These are phyloP conservation scores for Diplocarpon mali DNA, from an alignment of 2,329 filamentous ascomycete species.

Conservation along the genomic window DNA sequence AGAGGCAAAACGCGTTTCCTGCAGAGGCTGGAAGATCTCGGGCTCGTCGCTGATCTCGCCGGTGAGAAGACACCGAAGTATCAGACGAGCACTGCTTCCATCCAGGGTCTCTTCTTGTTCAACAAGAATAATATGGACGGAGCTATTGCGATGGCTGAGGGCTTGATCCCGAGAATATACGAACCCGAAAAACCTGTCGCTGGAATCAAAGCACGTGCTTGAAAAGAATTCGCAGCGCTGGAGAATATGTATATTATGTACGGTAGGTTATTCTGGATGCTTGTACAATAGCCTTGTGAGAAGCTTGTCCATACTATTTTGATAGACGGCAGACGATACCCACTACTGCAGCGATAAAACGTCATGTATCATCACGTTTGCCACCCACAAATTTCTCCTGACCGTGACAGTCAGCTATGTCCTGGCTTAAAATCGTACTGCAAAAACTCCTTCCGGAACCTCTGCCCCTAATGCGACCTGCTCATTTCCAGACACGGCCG, in stretches of 20 bases:
- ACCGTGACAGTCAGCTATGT: too few relatives aligned
- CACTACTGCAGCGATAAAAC: too few relatives aligned
- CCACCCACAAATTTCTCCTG: too few relatives aligned
- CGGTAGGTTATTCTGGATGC: too few relatives aligned
- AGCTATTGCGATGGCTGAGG: conserved; percentile 69
- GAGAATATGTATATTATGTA: too few relatives aligned
- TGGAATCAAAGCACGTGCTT: neutral
- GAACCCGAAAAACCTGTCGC: conserved; percentile 30
- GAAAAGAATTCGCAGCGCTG: neutral
- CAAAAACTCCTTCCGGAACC: too few relatives aligned
- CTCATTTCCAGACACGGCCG: too few relatives aligned
- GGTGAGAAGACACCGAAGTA: conserved; percentile 14
- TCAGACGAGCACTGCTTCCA: conserved; percentile 73
- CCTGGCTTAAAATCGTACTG: too few relatives aligned
- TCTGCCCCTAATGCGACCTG: too few relatives aligned
- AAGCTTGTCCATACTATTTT: neutral
- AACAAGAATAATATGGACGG: conserved; percentile 88
- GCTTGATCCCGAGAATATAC: conserved; percentile 46
- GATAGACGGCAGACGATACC: too few relatives aligned
- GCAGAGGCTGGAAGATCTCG: conserved; percentile 53
- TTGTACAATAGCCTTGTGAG: neutral
- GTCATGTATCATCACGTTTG: too few relatives aligned
- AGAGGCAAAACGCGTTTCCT: conserved; percentile 59
- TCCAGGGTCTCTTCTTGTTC: conserved; percentile 90
- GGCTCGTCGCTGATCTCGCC: conserved; percentile 49